A percentile compares a stretch with the other conserved stretches of the same genome.
phyloP scores from a whole-genome alignment of 306 rosid species.

The Herpetospermum pedunculosum region DNA sequence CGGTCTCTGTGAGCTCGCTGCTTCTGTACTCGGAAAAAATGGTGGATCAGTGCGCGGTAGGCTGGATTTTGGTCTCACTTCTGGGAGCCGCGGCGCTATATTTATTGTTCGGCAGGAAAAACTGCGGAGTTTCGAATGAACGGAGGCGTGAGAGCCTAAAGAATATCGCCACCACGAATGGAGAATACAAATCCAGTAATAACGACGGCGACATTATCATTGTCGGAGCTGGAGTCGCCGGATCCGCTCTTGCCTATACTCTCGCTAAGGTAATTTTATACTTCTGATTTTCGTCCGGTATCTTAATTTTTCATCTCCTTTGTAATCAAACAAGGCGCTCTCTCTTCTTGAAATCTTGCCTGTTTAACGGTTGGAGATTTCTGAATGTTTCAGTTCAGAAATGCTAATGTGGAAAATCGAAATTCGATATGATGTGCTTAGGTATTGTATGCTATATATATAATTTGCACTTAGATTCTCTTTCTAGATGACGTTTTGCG shows the following conservation, averaged over 20 bases:
- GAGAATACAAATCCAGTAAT: constrained; percentile 46
- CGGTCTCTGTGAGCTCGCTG: constrained; percentile 16
- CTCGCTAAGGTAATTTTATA: constrained; percentile 59
- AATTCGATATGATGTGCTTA: background rate
- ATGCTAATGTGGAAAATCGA: background rate
- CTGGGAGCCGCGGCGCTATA: constrained; percentile 29
- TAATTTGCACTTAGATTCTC: background rate
- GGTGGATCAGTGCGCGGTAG: constrained; percentile 33
- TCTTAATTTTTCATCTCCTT: too few species aligned
- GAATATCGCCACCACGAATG: constrained; percentile 27
- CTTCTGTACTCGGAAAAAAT: constrained; percentile 18
- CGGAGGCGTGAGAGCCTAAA: constrained; percentile 19
- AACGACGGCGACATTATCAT: constrained; percentile 52
- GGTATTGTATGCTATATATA: background rate
- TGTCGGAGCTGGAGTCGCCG: constrained; percentile 98
- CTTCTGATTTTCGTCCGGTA: background rate
- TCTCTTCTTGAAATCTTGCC: background rate
- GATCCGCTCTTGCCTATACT: constrained; percentile 87
- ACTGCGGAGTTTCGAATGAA: constrained; percentile 10
- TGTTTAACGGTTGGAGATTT: background rate
- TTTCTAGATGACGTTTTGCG: background rate
- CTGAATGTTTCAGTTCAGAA: background rate
- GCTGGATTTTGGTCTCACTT: constrained; percentile 34
- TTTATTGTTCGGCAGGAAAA: constrained; percentile 17
- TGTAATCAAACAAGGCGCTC: background rate